Percentiles rank a stretch among this genome's conserved stretches.
Conservation (phyloP, 805 yeast species). For the Hanseniaspora valbyensis region DNA sequence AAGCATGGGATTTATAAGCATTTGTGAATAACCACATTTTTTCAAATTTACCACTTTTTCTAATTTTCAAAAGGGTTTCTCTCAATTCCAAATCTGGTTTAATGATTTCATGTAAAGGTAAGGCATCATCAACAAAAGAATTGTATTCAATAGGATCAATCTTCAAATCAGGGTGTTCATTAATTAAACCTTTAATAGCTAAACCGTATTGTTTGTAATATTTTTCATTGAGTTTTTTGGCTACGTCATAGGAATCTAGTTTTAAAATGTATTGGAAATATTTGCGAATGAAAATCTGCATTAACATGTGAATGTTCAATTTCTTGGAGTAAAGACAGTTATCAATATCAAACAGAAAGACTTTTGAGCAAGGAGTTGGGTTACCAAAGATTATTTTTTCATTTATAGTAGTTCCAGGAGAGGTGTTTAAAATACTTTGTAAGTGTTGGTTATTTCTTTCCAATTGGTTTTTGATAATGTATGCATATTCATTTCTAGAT, state of each 20-base stretch:
- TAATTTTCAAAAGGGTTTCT: conserved; percentile 38
- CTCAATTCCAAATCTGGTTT: conserved; percentile 49
- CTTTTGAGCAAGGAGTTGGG: conserved; percentile 26
- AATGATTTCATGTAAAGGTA: conserved; percentile 73
- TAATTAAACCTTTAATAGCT: conserved; percentile 79
- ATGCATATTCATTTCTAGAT: conserved; percentile 15
- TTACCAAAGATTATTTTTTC: conserved; percentile 24
- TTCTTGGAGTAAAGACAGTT: conserved; percentile 76
- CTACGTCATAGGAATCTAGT: conserved; percentile 54
- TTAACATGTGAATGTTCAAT: conserved; percentile 66
- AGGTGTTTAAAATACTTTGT: conserved; percentile 29
- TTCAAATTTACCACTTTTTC: conserved; percentile 42
- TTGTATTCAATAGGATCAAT: conserved; percentile 86
- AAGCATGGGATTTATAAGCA: conserved; percentile 85
- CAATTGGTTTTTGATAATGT: conserved; percentile 23
- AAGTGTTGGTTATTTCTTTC: conserved; percentile 27
- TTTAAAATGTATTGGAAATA: conserved; percentile 59
- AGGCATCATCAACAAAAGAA: conserved; percentile 77
- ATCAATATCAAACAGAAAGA: conserved; percentile 85
- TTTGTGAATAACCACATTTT: conserved; percentile 87
- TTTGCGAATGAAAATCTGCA: conserved; percentile 75
- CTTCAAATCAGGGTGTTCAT: conserved; percentile 34
- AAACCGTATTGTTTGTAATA: conserved; percentile 84
- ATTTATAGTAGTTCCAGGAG: conserved; percentile 27
- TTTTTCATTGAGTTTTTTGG: conserved; percentile 53